These are phyloP conservation scores for Cynara cardunculus DNA, from an alignment of 129 eudicot species.

Conservation along the genomic window DNA sequence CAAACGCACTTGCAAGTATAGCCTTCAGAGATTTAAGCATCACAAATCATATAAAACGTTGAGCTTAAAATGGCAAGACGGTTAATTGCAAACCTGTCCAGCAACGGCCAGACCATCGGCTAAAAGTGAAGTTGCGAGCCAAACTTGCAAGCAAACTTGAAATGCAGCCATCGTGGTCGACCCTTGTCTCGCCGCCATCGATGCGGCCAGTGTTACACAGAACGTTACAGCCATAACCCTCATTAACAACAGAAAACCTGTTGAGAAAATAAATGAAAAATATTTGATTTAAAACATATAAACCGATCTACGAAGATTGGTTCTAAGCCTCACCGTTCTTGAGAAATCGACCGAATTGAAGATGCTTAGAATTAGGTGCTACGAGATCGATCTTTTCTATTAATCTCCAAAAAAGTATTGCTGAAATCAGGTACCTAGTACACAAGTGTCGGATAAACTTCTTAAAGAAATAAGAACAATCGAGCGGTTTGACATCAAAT, in stretches of 20 bases:
- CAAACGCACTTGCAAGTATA: conserved; percentile 76
- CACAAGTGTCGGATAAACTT: conserved; percentile 3
- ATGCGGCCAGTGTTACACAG: conserved; percentile 62
- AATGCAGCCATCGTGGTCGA: conserved; percentile 66
- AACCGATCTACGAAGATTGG: background rate
- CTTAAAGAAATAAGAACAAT: background rate
- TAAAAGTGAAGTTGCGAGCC: conserved; percentile 62
- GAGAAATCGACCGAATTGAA: conserved; percentile 52
- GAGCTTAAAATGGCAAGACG: background rate
- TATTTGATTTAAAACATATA: background rate
- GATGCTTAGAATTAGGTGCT: conserved; percentile 47
- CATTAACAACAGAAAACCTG: conserved; percentile 54
- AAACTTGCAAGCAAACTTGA: conserved; percentile 68
- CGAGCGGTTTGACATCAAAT: too few relatives aligned
- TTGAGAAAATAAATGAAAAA: background rate
- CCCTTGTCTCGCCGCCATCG: conserved; percentile 72
- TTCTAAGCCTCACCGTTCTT: conserved; percentile 44
- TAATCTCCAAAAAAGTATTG: conserved; percentile 49
- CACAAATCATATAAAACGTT: background rate
- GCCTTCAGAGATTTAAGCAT: conserved; percentile 37
- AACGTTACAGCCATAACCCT: conserved; percentile 67
- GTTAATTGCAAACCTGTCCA: conserved; percentile 44
- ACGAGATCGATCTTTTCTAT: conserved; percentile 39
- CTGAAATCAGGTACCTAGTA: conserved; percentile 46
- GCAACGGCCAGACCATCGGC: conserved; percentile 76